Base-by-base conservation (phyloP, 352 stramenopile genomes). In the Globisporangium mamillatum region DNA sequence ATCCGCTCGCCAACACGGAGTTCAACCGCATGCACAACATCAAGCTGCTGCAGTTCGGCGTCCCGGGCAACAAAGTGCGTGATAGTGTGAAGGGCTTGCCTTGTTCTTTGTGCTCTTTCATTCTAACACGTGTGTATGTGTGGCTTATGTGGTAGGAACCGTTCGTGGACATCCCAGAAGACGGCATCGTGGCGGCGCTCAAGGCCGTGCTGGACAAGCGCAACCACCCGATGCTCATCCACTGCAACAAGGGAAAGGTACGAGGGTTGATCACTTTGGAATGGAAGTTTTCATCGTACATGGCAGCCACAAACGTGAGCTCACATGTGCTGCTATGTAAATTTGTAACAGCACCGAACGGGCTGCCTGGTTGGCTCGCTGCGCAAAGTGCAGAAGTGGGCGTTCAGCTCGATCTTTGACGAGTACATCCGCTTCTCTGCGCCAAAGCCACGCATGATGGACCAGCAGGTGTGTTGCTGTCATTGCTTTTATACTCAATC, bases 191-290 rank as follows among this genome's bases (percentile, higher is more conserved):
- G 10, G 77, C 79, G 10, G 88, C 86, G 53, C 70, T 96, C 3
- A 88, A 84, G 52, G 79, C 83, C 52, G 82, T 96, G 61, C 78
- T 96, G 18, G 87, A 96, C 70, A 85, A 84, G 66, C 82, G 87
- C 61, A 95, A 96, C 67, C 87, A 92, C 68, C 87, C 87, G 22
- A 91, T 95, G 82, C 79, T 95, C 25, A 95, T 95, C 68, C 87
- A 95, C 73, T 93, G 87, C 79, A 95, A 93, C 73, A 95, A 95
- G 63, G 87, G 87, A 29, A 95, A 95, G 75, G 85, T 91, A 67
- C 14, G 69, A 20, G 38, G 4, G 3, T 4, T 5, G 14, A 6
- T 20, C 14, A 48, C 53, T 54, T 9, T 64, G 61, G 25, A 16
- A 22, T 63, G 29, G 38, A 46, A 12, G 7, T 10, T 41, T 41